These are phyloP conservation scores for Rhodocollybia butyracea DNA, from an alignment of 768 basidiomycete genomes.

Conservation along the genomic window DNA sequence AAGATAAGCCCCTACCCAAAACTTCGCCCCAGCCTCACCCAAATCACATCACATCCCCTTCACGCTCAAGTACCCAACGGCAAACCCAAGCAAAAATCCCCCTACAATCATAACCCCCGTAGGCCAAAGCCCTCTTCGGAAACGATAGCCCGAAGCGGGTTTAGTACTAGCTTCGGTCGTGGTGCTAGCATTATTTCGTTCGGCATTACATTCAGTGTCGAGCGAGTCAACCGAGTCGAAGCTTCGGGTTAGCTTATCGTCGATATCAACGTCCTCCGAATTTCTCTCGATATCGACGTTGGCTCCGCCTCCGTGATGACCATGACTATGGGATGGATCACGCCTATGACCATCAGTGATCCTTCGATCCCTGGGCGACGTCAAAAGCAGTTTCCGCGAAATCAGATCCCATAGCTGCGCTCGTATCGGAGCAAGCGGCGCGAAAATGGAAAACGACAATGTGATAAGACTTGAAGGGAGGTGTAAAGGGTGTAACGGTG, in stretches of 20 bases:
- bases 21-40: no score
- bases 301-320: no score
- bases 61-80: background rate
- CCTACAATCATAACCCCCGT: background rate
- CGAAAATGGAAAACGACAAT: background rate
- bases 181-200: no score
- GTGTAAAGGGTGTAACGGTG: background rate
- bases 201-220: no score
- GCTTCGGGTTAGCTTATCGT: background rate
- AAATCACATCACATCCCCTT: no score
- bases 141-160: background rate
- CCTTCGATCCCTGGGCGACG: no score
- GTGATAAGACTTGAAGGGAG: slow-evolving; percentile 1
- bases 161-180: background rate
- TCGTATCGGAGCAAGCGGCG: background rate
- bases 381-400: no score
- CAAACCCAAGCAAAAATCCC: background rate
- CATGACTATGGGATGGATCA: no score
- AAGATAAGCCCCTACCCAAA: no score
- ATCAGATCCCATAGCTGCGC: background rate
- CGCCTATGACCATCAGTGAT: no score
- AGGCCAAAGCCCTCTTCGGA: background rate
- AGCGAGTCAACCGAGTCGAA: background rate
- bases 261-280: no score
- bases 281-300: no score